A percentile compares a stretch with the other conserved stretches of the same genome.
These are phyloP conservation scores for Chaetomium globosum DNA, from an alignment of 2,329 filamentous ascomycete genomes.

Conservation along the genomic window DNA sequence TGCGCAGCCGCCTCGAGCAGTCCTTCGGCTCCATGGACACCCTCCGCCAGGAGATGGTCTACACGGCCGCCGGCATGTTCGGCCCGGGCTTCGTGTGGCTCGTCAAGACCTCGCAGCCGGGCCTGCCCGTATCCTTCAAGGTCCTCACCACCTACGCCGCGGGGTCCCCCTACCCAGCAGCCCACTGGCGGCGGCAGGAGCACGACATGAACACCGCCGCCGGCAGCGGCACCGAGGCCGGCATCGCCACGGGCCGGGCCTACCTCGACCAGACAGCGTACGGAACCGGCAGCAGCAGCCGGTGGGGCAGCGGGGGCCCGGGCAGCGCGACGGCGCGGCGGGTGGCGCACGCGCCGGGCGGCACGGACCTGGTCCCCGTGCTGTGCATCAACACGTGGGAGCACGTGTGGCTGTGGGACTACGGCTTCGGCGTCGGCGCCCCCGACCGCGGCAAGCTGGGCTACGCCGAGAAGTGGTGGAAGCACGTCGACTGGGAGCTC, in stretches of 20 bases:
- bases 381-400: conserved; percentile 96
- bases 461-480: conserved; percentile 85
- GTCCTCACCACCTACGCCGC: conserved; percentile 89
- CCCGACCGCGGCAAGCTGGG: conserved; percentile 68
- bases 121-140: conserved; percentile 49
- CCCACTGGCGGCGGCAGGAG: conserved; percentile 74
- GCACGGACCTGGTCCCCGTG: conserved; percentile 71
- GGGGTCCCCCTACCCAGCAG: conserved; percentile 82
- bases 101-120: conserved; percentile 57
- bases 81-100: conserved; percentile 98
- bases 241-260: conserved; percentile 40
- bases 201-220: conserved; percentile 70
- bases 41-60: conserved; percentile 75
- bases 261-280: conserved; percentile 29
- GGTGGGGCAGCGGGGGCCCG: not conserved
- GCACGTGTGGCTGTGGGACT: conserved; percentile 87
- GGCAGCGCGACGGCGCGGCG: not conserved
- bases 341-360: conserved; percentile 58
- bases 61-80: conserved; percentile 88
- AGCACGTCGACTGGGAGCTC: conserved; percentile 78
- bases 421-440: conserved; percentile 60
- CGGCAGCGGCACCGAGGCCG: conserved; percentile 43
- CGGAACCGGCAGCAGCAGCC: conserved; percentile 19
- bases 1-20: conserved; percentile 60
- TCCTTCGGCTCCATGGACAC: conserved; percentile 84